Percentiles rank a stretch among this genome's conserved stretches.
Evolutionary conservation across 768 basidiomycete species (phyloP).

Genomic region (Kwoniella bestiolae): DNA sequence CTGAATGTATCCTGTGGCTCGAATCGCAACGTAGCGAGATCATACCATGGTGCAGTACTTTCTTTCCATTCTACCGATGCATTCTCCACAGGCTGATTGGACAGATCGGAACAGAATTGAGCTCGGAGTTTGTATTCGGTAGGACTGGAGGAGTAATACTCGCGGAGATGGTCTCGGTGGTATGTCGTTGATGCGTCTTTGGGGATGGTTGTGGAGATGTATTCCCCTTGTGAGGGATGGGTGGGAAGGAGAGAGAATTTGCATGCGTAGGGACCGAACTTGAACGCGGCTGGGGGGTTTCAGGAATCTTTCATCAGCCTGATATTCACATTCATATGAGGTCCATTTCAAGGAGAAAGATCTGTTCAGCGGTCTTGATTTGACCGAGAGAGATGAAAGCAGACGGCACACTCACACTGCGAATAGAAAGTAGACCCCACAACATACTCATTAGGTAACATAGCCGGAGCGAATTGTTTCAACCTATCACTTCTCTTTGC

Average conservation of each 20-base stretch:
- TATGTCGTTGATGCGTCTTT: slow-evolving; percentile 14
- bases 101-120: slow-evolving; percentile 15
- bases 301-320: not conserved
- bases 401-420: slow-evolving; percentile 23
- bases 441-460: slow-evolving; percentile 33
- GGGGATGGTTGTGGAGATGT: slow-evolving; percentile 16
- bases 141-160: slow-evolving; percentile 7
- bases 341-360: too few species aligned
- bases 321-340: too few species aligned
- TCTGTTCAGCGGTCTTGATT: too few species aligned
- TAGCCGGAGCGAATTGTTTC: slow-evolving; percentile 32
- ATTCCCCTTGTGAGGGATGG: slow-evolving; percentile 2
- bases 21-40: slow-evolving; percentile 14
- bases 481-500: slow-evolving; percentile 31
- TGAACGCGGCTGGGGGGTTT: slow-evolving; percentile 21
- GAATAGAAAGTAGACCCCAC: slow-evolving; percentile 27
- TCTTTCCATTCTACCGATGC: slow-evolving; percentile 25
- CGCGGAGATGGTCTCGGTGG: slow-evolving; percentile 20
- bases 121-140: slow-evolving; percentile 14
- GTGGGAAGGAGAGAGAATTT: slow-evolving; percentile 24
- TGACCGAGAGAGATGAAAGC: not conserved
- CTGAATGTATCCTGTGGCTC: slow-evolving; percentile 16
- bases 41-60: slow-evolving; percentile 16
- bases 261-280: slow-evolving; percentile 26
- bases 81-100: slow-evolving; percentile 19